Evolutionary conservation across 768 basidiomycete genomes (phyloP), one percentile per base, ranked within the genome.

Genomic region (Cyclocybe cylindracea): DNA sequence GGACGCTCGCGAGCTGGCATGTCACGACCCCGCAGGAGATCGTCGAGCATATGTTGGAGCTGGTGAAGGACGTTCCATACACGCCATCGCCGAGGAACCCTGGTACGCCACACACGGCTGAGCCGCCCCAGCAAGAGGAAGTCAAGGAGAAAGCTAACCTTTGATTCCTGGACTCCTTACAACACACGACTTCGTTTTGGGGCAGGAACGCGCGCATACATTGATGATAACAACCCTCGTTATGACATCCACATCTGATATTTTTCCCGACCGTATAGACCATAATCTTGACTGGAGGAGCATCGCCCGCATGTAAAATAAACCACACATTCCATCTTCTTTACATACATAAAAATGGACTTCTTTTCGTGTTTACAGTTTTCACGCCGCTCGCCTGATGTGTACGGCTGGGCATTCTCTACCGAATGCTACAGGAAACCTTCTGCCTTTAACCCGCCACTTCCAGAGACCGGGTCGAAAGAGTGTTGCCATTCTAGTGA

Each of bases 1-100:
- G 90, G 61, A 98, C 95, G 43, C 74, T 94, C 44, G 95, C 94
- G 14, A 82, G 80, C 41, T 96, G 93, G 92, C 94, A 97, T 70
- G 88, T 97, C 46, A 92, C 90, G 53, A 84, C 86, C 41, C 91
- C 95, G 10, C 83, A 82, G 47, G 94, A 95, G 73, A 82, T 96
- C 53, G 84, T 96, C 18, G 89, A 89, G 7, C 82, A 88, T 58
- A 83, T 95, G 78, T 66, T 90, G 47, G 69, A 80, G 36, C 71
- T 92, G 51, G 83, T 84, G 24, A 75, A 74, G 46, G 72, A 60
- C 33, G 55, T 62, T 10, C 61, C 62, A 33, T 59, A 63, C 34
- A 45, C 51, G 10, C 54, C 59, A 11, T 53, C 57, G 16, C 54
- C 61, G 14, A 46, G 48, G 44, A 40, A 19, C 18, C 11, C 11